Base-by-base conservation (phyloP, 2,329 filamentous ascomycete genomes). In the Shiraia sp. region DNA sequence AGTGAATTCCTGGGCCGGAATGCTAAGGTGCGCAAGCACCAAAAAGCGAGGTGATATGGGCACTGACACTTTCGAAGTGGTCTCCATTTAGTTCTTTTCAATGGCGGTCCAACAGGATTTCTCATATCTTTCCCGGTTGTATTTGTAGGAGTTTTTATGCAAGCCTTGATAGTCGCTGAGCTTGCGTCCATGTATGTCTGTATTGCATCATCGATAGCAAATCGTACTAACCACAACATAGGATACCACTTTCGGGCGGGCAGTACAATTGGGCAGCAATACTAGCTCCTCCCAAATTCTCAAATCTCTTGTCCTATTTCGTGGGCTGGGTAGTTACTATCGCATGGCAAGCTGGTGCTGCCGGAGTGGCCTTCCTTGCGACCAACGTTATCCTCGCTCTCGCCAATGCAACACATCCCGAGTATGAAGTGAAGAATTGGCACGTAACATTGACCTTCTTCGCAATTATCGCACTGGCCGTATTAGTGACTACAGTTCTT, bases 401-500 rank as follows among this genome's bases (percentile, higher is more conserved):
- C n/a, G n/a, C n/a, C n/a, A n/a, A n/a, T n/a, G n/a, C n/a, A n/a
- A n/a, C n/a, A n/a, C n/a, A 49, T 24, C 27, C 47, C 0, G 13
- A 22, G 5, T 55, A 53, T 25, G 69, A 71, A 34, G 45, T 57
- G 0, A 45, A 72, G 34, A 46, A 55, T 12, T 79, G 73, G 71
- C 76, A 79, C 32, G 71, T 62, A 1, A 77, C 73, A 1, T 59
- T 79, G 1, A 51, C 78, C 1, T 66, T 70, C 31, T 75, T 70
- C 48, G 72, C 70, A 0, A 53, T 75, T 10, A 55, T 68, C 4
- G n/a, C 59, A 0, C 43, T 73, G 14, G 52, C 62, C 2, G 46
- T 71, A 2, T 45, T 49, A 3, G 60, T 75, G 35, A 78, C 78
- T 48, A 69, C 68, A 2, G 53, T 72, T 10, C 57, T 69, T 3